Percentiles rank a stretch among this genome's conserved stretches.
Conservation (phyloP, 164 flowering plant species). For the Vitis vinifera region DNA sequence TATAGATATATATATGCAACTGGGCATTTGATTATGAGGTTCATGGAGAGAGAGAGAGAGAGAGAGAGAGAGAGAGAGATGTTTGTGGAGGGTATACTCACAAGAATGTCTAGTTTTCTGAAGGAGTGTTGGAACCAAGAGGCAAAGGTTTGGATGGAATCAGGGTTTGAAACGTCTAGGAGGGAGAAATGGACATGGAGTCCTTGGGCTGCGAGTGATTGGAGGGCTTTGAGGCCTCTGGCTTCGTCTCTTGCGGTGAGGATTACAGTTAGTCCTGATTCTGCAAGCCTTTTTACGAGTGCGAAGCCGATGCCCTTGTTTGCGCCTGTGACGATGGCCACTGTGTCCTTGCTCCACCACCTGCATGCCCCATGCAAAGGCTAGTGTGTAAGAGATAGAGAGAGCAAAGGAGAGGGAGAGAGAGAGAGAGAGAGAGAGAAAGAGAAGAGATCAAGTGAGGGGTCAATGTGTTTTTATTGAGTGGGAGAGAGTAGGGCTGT, state of each 20-base stretch:
- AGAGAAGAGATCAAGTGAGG: too few species aligned
- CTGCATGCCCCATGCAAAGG: constrained; percentile 19
- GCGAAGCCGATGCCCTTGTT: constrained; percentile 85
- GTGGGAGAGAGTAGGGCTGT: constrained; percentile 5
- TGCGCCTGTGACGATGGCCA: constrained; percentile 80
- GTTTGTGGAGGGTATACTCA: constrained; percentile 25
- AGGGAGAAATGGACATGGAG: constrained; percentile 37
- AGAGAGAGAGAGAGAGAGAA: not conserved
- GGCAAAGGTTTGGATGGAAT: constrained; percentile 53
- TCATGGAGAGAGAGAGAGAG: not conserved
- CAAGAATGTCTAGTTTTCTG: constrained; percentile 64
- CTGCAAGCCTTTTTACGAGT: constrained; percentile 56
- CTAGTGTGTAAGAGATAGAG: not conserved
- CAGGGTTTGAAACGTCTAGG: constrained; percentile 60
- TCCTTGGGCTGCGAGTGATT: constrained; percentile 36
- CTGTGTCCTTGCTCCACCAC: constrained; percentile 80
- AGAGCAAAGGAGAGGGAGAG: not conserved
- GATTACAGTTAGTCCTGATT: constrained; percentile 67
- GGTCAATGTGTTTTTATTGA: not conserved
- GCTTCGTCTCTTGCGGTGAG: constrained; percentile 61
- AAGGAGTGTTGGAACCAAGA: constrained; percentile 41
- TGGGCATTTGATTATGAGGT: too few species aligned
- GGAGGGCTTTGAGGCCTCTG: constrained; percentile 55
- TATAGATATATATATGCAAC: too few species aligned
- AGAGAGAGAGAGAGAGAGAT: not conserved